Percentiles rank a stretch among this genome's conserved stretches.
phyloP scores from a whole-genome alignment of 352 stramenopile genomes.

The Globisporangium rhizosaccharum region DNA sequence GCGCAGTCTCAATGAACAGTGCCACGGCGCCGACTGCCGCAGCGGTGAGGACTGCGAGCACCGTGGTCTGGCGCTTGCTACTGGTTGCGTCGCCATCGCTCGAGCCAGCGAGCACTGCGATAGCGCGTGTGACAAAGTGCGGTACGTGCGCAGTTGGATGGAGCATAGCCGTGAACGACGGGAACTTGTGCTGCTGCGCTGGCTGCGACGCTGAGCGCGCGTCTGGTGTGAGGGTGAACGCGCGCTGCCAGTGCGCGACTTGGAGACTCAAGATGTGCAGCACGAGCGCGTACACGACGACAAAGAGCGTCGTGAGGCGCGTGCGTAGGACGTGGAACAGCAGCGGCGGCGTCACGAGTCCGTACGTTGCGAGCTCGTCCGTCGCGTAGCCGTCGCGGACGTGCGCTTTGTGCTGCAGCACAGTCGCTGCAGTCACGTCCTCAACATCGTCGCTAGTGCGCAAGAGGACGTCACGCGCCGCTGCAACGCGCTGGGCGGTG shows the following conservation, averaged over 20 bases:
- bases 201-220: not conserved
- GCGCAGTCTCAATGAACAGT: constrained; percentile 7
- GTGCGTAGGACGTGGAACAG: constrained; percentile 48
- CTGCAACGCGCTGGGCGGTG: constrained; percentile 31
- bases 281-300: constrained; percentile 60
- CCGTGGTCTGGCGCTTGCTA: not conserved
- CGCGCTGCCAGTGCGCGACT: constrained; percentile 58
- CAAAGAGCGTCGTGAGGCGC: constrained; percentile 34
- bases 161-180: constrained; percentile 56
- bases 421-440: constrained; percentile 11
- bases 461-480: constrained; percentile 41
- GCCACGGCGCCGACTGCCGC: not conserved
- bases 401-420: constrained; percentile 37
- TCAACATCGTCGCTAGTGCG: constrained; percentile 8
- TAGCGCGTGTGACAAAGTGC: constrained; percentile 14
- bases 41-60: not conserved
- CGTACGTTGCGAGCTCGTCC: constrained; percentile 42
- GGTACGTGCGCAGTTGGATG: constrained; percentile 43
- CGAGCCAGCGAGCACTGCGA: constrained; percentile 4
- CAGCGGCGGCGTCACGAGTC: constrained; percentile 35
- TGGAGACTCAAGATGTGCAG: constrained; percentile 65
- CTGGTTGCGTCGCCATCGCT: not conserved
- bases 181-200: constrained; percentile 27
- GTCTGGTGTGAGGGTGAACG: constrained; percentile 34
- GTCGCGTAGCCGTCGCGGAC: constrained; percentile 47